Evolutionary conservation across 140 eudicot genomes (phyloP).

Genomic region (Erigeron philadelphicus): DNA sequence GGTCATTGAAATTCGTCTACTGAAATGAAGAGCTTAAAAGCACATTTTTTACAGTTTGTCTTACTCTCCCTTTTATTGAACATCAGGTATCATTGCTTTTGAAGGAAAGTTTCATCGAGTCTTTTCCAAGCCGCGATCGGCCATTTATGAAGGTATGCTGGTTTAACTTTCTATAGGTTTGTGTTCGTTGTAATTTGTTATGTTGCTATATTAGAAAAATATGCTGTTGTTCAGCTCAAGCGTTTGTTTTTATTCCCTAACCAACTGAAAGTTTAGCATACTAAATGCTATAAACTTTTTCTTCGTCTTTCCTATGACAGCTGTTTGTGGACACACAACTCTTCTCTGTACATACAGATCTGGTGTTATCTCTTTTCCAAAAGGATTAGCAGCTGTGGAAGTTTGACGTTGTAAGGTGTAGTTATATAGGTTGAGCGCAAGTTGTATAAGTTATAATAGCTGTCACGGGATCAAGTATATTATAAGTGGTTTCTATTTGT

Average conservation of each 20-base stretch:
- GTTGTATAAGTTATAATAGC: conserved; percentile 32
- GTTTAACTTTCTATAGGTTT: conserved; percentile 7
- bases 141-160: conserved; percentile 80
- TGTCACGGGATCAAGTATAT: conserved; percentile 19
- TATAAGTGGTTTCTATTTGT: conserved; percentile 22
- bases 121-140: conserved; percentile 79
- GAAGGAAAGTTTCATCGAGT: conserved; percentile 96
- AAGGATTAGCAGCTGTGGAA: conserved; percentile 55
- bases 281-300: neutral
- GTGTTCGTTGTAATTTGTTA: neutral
- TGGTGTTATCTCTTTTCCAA: conserved; percentile 86
- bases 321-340: conserved; percentile 88
- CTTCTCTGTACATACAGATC: conserved; percentile 96
- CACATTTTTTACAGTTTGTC: neutral
- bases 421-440: conserved; percentile 38
- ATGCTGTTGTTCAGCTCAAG: neutral
- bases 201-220: neutral
- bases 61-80: conserved; percentile 10
- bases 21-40: neutral
- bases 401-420: conserved; percentile 28
- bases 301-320: conserved; percentile 39
- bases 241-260: neutral
- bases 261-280: too few relatives aligned
- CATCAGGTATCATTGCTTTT: conserved; percentile 83
- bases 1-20: neutral